Base-by-base conservation (phyloP, 352 stramenopile species). In the Thalassiosira delicatula region DNA sequence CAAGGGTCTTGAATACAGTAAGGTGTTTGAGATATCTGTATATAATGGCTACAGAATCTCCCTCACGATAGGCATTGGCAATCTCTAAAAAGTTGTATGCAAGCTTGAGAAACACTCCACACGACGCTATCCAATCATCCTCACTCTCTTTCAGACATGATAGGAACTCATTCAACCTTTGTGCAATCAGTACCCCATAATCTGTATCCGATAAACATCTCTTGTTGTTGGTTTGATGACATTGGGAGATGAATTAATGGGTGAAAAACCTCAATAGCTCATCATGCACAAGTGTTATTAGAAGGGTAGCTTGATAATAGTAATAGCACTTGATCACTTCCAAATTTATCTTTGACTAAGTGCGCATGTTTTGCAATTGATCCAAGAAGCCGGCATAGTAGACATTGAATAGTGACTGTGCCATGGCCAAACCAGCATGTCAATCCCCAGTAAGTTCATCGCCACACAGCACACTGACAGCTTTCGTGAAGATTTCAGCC, bases 271-370 rank as follows among this genome's bases (percentile, higher is more conserved):
- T 33, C 17, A 69, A 25, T 8, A 69, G 21, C 21, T 54, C 60
- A 27, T 69, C 60, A 23, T 35, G 19, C 7, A 70, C 62, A 70
- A 70, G 42, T 1, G 40, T 37, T 21, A 70, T 27, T 42, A 70
- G 27, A 21, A 37, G 3, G 23, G 8, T 40, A 25, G 32, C 30
- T 17, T 68, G 59, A 53, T 23, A 68, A 21, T 68, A n/a, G n/a
- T n/a, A n/a, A n/a, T n/a, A 68, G 25, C 59, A 68, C 17, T 49
- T 8, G 40, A 8, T 49, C 8, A 49, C 59, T 12, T 53, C 59
- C 8, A 1, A 1, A 33, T 53, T 51, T 2, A 68, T 29, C 37
- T 9, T 14, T 11, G 56, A 32, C 62, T 42, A 70, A 25, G 5
- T 17, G 7, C 37, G 14, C 23, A 42, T 2, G 2, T 1, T 11